phyloP scores from a whole-genome alignment of 257 asterid species.

The Petrea volubilis region DNA sequence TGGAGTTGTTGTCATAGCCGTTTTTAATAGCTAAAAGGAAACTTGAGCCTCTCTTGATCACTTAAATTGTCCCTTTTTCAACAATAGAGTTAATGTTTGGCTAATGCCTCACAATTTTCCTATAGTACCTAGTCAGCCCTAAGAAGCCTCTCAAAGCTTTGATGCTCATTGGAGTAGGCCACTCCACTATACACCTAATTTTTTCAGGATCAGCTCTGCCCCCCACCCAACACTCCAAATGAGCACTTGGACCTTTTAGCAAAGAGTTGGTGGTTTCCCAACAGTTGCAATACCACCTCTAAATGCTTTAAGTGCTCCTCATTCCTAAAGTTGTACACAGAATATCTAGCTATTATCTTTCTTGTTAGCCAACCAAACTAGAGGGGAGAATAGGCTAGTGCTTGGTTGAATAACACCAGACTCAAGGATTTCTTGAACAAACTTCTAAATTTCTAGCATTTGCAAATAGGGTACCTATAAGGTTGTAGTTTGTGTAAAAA shows the following conservation, averaged over 20 bases:
- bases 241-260: not conserved
- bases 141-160: not conserved
- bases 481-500: not conserved
- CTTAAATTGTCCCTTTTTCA: not conserved
- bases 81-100: not conserved
- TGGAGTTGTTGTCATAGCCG: not conserved
- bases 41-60: not conserved
- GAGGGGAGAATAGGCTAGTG: not conserved
- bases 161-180: not conserved
- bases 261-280: accelerated
- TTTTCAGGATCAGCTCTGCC: not conserved
- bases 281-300: not conserved
- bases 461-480: not conserved
- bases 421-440: not conserved
- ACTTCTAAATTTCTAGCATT: not conserved
- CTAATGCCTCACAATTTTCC: not conserved
- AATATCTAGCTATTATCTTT: too few species aligned
- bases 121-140: not conserved
- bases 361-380: not conserved
- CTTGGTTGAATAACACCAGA: not conserved
- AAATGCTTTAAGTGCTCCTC: not conserved
- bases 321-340: too few species aligned
- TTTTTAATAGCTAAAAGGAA: not conserved
- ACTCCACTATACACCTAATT: not conserved
- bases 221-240: too few species aligned